Conservation (phyloP, 2,329 filamentous ascomycete species). For the Epichloe sibirici region DNA sequence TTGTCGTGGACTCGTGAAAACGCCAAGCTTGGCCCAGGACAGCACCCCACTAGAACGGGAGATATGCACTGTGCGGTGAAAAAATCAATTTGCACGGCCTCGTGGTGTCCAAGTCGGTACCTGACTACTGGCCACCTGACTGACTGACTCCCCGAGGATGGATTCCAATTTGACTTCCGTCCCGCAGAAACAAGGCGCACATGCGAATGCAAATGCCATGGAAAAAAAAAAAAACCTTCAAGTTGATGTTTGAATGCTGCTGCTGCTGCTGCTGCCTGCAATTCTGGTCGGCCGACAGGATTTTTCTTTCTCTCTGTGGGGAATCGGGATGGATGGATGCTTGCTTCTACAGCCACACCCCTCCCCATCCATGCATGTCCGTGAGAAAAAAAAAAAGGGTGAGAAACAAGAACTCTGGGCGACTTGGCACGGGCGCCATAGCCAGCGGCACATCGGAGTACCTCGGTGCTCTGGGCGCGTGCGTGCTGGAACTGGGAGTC, state of each 20-base stretch:
- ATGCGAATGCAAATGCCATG: no score
- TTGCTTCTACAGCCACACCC: neutral
- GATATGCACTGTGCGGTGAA: neutral
- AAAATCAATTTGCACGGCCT: conserved; percentile 1
- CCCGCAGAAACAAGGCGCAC: neutral
- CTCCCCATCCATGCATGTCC: neutral
- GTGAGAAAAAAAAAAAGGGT: neutral
- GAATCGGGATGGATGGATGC: neutral
- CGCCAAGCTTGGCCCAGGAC: neutral
- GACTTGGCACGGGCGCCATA: neutral
- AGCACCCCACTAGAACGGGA: neutral
- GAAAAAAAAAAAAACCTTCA: no score
- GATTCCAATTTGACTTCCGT: neutral
- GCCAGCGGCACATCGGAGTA: conserved; percentile 2
- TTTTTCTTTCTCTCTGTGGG: neutral
- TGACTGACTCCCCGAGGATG: neutral
- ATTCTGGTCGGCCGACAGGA: neutral
- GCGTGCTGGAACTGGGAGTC: neutral
- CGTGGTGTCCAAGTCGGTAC: neutral
- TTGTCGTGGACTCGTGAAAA: neutral
- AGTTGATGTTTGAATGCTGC: neutral
- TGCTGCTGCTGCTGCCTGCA: neutral
- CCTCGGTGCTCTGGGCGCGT: neutral
- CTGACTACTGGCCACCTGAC: neutral
- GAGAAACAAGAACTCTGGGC: neutral